phyloP scores from a whole-genome alignment of 306 rosid species.

The Fragaria vesca region DNA sequence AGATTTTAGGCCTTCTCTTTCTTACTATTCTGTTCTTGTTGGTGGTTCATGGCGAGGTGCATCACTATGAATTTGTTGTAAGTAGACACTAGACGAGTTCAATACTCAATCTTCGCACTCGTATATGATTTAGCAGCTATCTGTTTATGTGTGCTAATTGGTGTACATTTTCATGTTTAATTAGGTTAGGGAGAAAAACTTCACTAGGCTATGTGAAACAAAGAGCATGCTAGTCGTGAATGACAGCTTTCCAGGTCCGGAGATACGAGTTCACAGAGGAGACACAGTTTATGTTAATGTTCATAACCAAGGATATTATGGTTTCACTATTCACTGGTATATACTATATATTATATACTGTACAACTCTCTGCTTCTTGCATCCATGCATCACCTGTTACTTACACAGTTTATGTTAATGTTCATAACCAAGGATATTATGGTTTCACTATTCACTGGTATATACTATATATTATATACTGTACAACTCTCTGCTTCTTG shows the following conservation, averaged over 20 bases:
- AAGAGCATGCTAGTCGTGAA: constrained; percentile 56
- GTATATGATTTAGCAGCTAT: too few relatives aligned
- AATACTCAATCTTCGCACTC: too few relatives aligned
- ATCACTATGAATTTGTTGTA: constrained; percentile 8
- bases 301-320: constrained; percentile 41
- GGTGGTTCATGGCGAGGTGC: background rate
- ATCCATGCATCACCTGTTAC: too few relatives aligned
- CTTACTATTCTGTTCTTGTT: background rate
- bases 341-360: too few relatives aligned
- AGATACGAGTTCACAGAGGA: constrained; percentile 34
- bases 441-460: constrained; percentile 60
- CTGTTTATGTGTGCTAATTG: too few relatives aligned
- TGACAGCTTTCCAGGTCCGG: constrained; percentile 61
- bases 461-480: too few relatives aligned
- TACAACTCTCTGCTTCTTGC: background rate
- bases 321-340: constrained; percentile 58
- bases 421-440: constrained; percentile 42
- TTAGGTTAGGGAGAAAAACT: background rate
- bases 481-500: background rate
- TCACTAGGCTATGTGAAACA: constrained; percentile 45
- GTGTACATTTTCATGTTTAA: too few relatives aligned
- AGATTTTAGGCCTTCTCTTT: background rate
- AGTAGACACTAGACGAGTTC: background rate
- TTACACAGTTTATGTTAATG: constrained; percentile 49
- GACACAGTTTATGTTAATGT: constrained; percentile 53